phyloP scores from a whole-genome alignment of 2,329 filamentous ascomycete genomes.

The Catunica adiposa region DNA sequence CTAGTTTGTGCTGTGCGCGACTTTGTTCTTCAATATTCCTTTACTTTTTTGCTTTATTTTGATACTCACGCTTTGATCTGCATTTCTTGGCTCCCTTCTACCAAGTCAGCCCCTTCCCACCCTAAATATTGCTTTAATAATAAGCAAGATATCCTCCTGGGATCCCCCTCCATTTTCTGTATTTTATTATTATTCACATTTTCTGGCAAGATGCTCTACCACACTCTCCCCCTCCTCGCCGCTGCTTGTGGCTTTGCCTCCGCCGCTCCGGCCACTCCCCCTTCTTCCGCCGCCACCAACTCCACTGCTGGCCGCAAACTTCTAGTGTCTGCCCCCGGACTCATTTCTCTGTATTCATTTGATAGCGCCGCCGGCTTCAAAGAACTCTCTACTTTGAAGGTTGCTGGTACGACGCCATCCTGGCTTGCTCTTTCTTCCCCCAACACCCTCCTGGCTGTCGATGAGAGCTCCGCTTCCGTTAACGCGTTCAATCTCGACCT shows the following conservation, averaged over 20 bases:
- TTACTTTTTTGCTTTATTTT: no score
- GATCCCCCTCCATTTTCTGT: slow-evolving; percentile 6
- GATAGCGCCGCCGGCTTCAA: slow-evolving; percentile 20
- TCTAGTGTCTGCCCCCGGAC: slow-evolving; percentile 26
- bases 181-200: slow-evolving; percentile 2
- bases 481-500: slow-evolving; percentile 26
- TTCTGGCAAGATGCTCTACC: background rate
- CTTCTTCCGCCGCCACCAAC: slow-evolving; percentile 16
- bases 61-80: background rate
- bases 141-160: background rate
- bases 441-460: slow-evolving; percentile 29
- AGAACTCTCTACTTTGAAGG: slow-evolving; percentile 22
- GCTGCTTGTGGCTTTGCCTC: slow-evolving; percentile 1
- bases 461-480: slow-evolving; percentile 29
- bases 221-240: background rate
- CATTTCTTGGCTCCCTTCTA: background rate
- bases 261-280: slow-evolving; percentile 27
- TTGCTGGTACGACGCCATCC: slow-evolving; percentile 23
- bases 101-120: background rate
- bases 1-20: background rate
- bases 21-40: background rate
- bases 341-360: slow-evolving; percentile 26
- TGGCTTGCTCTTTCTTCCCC: slow-evolving; percentile 30
- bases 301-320: slow-evolving; percentile 19
- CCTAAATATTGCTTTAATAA: background rate